Evolutionary conservation across 1,139 yeast genomes (phyloP).

Genomic region (Saccharomyces hybrid): DNA sequence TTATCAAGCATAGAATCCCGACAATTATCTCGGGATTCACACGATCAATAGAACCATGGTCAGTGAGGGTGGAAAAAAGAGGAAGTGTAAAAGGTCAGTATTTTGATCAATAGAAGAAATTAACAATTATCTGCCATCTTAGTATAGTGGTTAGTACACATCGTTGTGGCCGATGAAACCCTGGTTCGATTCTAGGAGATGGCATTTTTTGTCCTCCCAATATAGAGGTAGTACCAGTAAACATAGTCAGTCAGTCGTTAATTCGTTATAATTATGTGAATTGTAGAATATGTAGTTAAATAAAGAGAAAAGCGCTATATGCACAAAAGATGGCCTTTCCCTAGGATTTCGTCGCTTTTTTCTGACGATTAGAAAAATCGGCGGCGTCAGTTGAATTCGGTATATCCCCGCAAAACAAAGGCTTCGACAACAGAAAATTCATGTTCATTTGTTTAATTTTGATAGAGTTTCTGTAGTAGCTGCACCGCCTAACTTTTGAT

Average conservation of each 20-base stretch:
- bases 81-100: too few relatives aligned
- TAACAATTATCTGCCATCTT: slow-evolving; percentile 19
- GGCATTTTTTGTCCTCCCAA: too few relatives aligned
- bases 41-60: too few relatives aligned
- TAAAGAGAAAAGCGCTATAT: background rate
- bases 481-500: slow-evolving; percentile 45
- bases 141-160: slow-evolving; percentile 41
- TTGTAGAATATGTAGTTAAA: background rate
- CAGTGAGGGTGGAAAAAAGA: too few relatives aligned
- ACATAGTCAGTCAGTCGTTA: background rate
- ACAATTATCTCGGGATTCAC: too few relatives aligned
- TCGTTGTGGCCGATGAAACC: slow-evolving; percentile 33
- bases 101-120: too few relatives aligned
- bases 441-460: slow-evolving; percentile 28
- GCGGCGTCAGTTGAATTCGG: background rate
- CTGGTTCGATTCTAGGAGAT: slow-evolving; percentile 23
- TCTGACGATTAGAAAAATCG: background rate
- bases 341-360: background rate
- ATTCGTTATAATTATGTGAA: background rate
- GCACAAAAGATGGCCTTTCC: background rate
- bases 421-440: background rate
- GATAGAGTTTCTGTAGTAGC: slow-evolving; percentile 38
- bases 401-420: background rate
- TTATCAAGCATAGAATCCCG: too few relatives aligned
- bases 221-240: too few relatives aligned